Conservation (phyloP, 2,329 filamentous ascomycete species). For the Ceratocystis destructans region DNA sequence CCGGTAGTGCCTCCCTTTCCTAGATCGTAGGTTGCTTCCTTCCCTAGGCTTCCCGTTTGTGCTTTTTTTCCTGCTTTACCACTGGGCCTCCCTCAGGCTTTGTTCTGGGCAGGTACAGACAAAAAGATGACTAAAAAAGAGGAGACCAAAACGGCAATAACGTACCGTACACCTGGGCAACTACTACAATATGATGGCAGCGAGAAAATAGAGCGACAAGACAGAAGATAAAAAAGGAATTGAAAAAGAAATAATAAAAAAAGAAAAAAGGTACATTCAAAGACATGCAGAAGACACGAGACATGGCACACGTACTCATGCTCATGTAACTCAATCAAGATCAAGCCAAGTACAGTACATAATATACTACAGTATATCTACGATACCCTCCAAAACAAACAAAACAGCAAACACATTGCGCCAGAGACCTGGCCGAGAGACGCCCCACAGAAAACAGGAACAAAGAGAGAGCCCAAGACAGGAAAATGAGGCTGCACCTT, state of each 20-base stretch:
- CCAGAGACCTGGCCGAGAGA: too few species aligned
- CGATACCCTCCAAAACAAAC: too few species aligned
- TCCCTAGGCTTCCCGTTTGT: conserved; percentile 2
- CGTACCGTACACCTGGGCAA: background rate
- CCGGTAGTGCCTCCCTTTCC: background rate
- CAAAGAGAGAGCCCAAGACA: too few species aligned
- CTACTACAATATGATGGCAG: background rate
- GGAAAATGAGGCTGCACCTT: too few species aligned
- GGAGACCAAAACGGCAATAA: background rate
- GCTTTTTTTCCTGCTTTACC: background rate
- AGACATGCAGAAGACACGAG: background rate
- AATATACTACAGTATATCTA: too few species aligned
- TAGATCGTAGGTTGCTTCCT: conserved; percentile 6
- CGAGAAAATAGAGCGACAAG: background rate
- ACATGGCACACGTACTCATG: background rate
- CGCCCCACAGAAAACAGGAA: too few species aligned
- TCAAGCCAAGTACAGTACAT: too few species aligned
- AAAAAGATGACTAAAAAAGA: background rate
- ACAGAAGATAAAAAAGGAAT: background rate
- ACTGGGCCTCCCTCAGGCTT: background rate
- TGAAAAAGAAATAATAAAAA: background rate
- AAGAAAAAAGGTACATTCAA: background rate
- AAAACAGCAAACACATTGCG: too few species aligned
- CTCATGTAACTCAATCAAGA: too few species aligned
- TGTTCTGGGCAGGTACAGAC: background rate